A percentile compares a stretch with the other conserved stretches of the same genome.
phyloP scores from a whole-genome alignment of 169 alveolate genomes.

The Plasmodium knowlesi region DNA sequence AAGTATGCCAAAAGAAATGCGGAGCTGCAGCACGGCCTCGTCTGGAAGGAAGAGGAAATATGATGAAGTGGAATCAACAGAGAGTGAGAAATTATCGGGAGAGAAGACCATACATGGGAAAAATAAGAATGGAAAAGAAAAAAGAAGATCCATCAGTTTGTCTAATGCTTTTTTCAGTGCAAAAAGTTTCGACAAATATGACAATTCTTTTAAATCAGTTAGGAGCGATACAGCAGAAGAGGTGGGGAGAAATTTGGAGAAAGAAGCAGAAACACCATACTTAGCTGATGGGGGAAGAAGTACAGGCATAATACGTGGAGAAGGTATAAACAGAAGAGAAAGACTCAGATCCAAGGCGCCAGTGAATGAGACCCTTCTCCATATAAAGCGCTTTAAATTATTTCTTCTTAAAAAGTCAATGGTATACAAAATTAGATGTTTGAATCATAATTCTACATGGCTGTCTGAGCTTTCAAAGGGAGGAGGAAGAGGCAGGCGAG shows the following conservation, averaged over 20 bases:
- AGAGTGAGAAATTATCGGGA: not conserved
- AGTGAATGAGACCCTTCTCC: not conserved
- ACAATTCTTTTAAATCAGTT: not conserved
- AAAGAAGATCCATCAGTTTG: slow-evolving; percentile 39
- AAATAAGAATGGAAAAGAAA: not conserved
- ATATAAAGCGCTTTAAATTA: slow-evolving; percentile 4
- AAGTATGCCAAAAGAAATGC: not conserved
- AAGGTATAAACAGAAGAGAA: not conserved
- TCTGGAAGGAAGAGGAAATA: slow-evolving; percentile 36
- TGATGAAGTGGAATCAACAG: not conserved
- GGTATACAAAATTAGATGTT: slow-evolving; percentile 39
- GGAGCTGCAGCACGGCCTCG: slow-evolving; percentile 43
- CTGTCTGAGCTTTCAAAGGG: slow-evolving; percentile 43
- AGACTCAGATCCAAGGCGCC: not conserved
- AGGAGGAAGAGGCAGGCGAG: not conserved
- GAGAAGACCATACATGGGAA: not conserved
- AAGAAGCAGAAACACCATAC: not conserved
- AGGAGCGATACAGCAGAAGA: not conserved
- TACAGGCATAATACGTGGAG: not conserved
- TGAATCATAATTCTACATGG: slow-evolving; percentile 52
- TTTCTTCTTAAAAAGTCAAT: slow-evolving; percentile 16
- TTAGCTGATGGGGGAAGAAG: not conserved
- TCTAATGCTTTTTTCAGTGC: slow-evolving; percentile 26
- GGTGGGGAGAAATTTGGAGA: not conserved
- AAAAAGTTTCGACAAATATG: slow-evolving; percentile 11